Evolutionary conservation across 345 rosid genomes (phyloP).

Genomic region (Lepidium sativum): DNA sequence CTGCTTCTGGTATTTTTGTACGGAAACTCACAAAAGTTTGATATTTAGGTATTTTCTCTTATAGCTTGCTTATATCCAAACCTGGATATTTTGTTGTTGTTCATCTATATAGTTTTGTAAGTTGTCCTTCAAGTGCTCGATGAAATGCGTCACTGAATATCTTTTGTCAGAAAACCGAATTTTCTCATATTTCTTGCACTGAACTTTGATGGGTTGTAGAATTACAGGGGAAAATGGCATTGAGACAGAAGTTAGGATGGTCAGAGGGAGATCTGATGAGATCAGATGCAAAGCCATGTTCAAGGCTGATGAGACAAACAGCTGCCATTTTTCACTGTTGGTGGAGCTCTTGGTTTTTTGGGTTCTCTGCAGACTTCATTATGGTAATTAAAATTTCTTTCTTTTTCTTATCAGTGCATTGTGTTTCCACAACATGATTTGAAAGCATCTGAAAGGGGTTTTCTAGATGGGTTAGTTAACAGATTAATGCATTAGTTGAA

Average conservation of each 20-base stretch:
- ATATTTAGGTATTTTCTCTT: neutral
- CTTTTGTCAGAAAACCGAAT: neutral
- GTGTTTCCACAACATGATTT: neutral
- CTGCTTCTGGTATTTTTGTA: neutral
- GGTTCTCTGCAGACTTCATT: slow-evolving; percentile 76
- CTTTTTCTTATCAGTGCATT: neutral
- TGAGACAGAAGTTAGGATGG: slow-evolving; percentile 55
- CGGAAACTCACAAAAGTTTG: neutral
- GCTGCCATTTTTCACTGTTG: slow-evolving; percentile 63
- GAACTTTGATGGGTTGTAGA: neutral
- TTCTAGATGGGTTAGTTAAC: neutral
- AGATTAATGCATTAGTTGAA: neutral
- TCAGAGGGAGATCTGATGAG: slow-evolving; percentile 83
- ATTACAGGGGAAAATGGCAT: slow-evolving; percentile 37
- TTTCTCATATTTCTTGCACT: neutral
- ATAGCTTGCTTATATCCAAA: neutral
- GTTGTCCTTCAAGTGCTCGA: slow-evolving; percentile 14
- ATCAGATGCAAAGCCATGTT: slow-evolving; percentile 73
- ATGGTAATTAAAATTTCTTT: slow-evolving; percentile 34
- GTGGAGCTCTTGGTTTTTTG: slow-evolving; percentile 82
- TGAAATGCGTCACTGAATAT: slow-evolving; percentile 15
- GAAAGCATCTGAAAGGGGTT: neutral
- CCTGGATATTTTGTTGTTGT: neutral
- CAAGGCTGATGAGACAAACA: slow-evolving; percentile 68
- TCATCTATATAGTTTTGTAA: neutral